These are phyloP conservation scores for Sugiyamaella americana DNA, from an alignment of 805 yeast species.

Conservation along the genomic window DNA sequence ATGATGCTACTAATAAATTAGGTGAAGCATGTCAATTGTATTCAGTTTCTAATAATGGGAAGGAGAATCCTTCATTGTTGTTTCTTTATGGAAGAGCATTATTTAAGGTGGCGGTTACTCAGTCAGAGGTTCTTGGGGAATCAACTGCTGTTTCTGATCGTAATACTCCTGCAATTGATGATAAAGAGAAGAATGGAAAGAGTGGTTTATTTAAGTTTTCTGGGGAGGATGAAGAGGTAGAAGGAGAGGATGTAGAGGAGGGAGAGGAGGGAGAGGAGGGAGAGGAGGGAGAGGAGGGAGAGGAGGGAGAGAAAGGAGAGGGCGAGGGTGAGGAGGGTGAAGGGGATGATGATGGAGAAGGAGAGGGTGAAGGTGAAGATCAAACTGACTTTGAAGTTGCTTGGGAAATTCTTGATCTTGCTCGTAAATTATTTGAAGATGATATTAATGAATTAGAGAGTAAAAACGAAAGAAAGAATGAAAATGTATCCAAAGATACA, in stretches of 20 bases:
- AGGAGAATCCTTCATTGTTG: constrained; percentile 68
- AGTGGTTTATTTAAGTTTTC: constrained; percentile 19
- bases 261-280: constrained; percentile 24
- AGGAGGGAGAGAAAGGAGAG: constrained; percentile 17
- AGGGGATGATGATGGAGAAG: constrained; percentile 23
- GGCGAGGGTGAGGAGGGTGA: constrained; percentile 28
- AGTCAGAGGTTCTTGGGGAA: constrained; percentile 71
- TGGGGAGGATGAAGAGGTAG: constrained; percentile 21
- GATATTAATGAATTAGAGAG: constrained; percentile 28
- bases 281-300: constrained; percentile 12
- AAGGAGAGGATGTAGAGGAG: constrained; percentile 21
- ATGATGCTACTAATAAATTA: constrained; percentile 59
- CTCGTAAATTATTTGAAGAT: constrained; percentile 59
- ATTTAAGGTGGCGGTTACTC: constrained; percentile 68
- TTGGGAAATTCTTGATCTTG: constrained; percentile 77
- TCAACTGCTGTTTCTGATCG: constrained; percentile 24
- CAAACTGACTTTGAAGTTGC: constrained; percentile 80
- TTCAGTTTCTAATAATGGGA: constrained; percentile 42
- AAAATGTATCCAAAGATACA: constrained; percentile 18
- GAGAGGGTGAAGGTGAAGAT: constrained; percentile 36
- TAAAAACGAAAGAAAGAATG: neutral
- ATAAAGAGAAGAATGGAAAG: neutral
- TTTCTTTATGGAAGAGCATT: constrained; percentile 74
- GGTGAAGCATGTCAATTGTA: constrained; percentile 65
- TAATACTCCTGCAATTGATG: constrained; percentile 11